Percentiles rank a stretch among this genome's conserved stretches.
phyloP scores from a whole-genome alignment of 2,329 filamentous ascomycete genomes.

The Fusarium pilosicola region DNA sequence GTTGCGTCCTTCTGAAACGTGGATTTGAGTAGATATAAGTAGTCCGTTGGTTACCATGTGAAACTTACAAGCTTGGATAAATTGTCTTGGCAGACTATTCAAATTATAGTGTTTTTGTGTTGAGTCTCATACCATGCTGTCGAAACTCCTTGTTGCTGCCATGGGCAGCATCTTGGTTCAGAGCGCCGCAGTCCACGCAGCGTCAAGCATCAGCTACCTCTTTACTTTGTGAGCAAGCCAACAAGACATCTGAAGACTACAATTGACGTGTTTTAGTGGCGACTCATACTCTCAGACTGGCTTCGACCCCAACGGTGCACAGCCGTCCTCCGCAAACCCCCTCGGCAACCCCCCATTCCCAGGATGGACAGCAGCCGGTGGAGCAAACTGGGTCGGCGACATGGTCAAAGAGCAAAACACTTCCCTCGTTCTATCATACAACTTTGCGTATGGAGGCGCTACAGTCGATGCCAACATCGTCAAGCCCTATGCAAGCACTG shows the following conservation, averaged over 20 bases:
- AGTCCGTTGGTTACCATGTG: accelerated
- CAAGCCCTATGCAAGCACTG: constrained; percentile 61
- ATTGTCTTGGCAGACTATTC: not conserved
- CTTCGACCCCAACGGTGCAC: constrained; percentile 62
- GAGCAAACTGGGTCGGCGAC: constrained; percentile 63
- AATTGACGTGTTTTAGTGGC: constrained; percentile 34
- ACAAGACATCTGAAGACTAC: accelerated
- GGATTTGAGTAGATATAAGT: not conserved
- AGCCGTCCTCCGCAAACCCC: constrained; percentile 65
- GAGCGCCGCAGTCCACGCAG: not conserved
- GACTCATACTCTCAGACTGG: constrained; percentile 52
- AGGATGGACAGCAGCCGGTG: constrained; percentile 60
- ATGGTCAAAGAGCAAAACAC: constrained; percentile 59
- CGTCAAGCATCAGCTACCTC: constrained; percentile 21
- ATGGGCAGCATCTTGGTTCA: constrained; percentile 1
- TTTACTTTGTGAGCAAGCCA: constrained; percentile 32
- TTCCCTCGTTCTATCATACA: constrained; percentile 58
- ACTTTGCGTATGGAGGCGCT: constrained; percentile 65
- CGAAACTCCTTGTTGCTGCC: not conserved
- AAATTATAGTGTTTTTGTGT: no score
- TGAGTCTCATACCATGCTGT: not conserved
- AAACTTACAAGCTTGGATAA: not conserved
- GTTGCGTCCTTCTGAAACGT: not conserved
- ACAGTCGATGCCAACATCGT: constrained; percentile 63
- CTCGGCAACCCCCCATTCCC: constrained; percentile 70